These are phyloP conservation scores for Alternaria brassicae DNA, from an alignment of 2,329 filamentous ascomycete genomes.

Conservation along the genomic window DNA sequence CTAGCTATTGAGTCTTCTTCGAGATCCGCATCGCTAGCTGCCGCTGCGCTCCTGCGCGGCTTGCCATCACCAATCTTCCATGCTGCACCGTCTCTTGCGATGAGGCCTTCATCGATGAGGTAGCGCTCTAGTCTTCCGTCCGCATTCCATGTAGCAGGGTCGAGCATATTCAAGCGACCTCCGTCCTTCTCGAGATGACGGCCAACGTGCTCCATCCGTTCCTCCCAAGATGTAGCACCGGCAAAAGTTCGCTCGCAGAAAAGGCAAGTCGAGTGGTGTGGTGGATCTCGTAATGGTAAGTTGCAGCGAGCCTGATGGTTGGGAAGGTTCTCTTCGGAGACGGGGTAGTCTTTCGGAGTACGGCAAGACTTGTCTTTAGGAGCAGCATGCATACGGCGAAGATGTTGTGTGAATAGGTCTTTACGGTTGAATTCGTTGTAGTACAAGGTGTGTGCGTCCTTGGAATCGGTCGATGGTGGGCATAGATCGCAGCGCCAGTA, in stretches of 20 bases:
- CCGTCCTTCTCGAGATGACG: slow-evolving; percentile 73
- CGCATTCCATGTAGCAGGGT: slow-evolving; percentile 34
- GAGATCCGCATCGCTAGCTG: slow-evolving; percentile 20
- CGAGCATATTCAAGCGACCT: slow-evolving; percentile 18
- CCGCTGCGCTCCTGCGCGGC: slow-evolving; percentile 13
- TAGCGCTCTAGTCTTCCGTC: slow-evolving; percentile 48
- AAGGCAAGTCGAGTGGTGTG: slow-evolving; percentile 67
- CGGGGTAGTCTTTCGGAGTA: slow-evolving; percentile 53
- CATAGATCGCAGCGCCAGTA: slow-evolving; percentile 80
- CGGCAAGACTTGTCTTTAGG: slow-evolving; percentile 43
- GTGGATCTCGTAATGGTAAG: slow-evolving; percentile 67
- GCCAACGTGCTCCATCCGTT: slow-evolving; percentile 86
- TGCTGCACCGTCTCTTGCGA: slow-evolving; percentile 35
- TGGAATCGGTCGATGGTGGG: slow-evolving; percentile 44
- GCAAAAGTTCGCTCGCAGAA: slow-evolving; percentile 70
- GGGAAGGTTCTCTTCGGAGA: slow-evolving; percentile 62
- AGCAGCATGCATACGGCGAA: slow-evolving; percentile 81
- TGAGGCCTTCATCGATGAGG: slow-evolving; percentile 50
- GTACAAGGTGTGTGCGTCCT: slow-evolving; percentile 35
- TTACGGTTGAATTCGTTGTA: slow-evolving; percentile 84
- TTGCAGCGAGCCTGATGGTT: slow-evolving; percentile 66
- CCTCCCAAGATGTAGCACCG: slow-evolving; percentile 74
- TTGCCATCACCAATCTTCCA: slow-evolving; percentile 49
- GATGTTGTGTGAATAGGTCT: slow-evolving; percentile 88
- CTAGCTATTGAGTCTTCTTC: slow-evolving; percentile 18